phyloP scores from a whole-genome alignment of 176 grass and related monocot genomes.

The Alloteropsis semialata region DNA sequence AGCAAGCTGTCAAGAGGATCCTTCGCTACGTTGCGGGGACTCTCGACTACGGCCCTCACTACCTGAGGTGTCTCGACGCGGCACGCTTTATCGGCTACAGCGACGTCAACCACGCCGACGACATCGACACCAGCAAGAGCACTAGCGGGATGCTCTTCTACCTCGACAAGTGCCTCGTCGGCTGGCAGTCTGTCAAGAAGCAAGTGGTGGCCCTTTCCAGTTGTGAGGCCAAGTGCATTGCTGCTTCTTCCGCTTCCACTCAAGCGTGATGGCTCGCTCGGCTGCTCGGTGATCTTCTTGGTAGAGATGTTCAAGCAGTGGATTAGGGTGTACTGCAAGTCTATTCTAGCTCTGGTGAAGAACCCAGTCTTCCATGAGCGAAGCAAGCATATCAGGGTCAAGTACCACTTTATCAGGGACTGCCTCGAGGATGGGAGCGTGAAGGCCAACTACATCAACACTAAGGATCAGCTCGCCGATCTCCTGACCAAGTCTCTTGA shows the following conservation, averaged over 20 bases:
- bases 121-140: background rate
- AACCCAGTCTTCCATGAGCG: no score
- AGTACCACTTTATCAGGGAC: background rate
- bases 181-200: background rate
- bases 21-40: background rate
- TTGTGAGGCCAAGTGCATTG: no score
- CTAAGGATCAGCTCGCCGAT: background rate
- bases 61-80: no score
- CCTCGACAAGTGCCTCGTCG: background rate
- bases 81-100: background rate
- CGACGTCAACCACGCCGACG: background rate
- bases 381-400: no score
- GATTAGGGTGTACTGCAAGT: no score
- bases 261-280: no score
- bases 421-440: background rate
- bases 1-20: background rate
- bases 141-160: background rate
- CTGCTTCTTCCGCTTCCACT: no score
- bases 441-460: background rate
- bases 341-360: no score
- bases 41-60: background rate
- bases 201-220: no score
- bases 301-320: no score
- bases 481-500: background rate
- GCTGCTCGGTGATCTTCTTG: no score